Evolutionary conservation across 768 basidiomycete genomes (phyloP), one percentile per base, ranked within the genome.

Genomic region (Trametes coccinea): DNA sequence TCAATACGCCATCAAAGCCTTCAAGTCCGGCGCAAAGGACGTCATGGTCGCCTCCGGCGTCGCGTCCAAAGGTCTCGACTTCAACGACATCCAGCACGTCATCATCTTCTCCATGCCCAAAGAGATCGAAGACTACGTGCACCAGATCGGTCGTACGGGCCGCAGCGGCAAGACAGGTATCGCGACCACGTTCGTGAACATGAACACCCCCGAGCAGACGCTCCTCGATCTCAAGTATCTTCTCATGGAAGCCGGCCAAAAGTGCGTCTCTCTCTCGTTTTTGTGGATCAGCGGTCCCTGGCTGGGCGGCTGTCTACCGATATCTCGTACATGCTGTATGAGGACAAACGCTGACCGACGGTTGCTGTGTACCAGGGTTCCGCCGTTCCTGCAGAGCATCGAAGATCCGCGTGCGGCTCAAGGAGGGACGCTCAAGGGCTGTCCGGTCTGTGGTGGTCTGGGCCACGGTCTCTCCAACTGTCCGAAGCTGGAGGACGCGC

Each of bases 61-160:
- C 30, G 97, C 96, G 1, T 97, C 94, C 41, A 98, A 99, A 74
- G 97, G 97, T 31, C 85, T 99, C 62, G 97, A 99, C 75, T 99
- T 99, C 76, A 95, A 91, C 74, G 97, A 98, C 70, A 96, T 99
- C 60, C 95, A 98, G 69, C 97, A 98, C 73, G 95, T 98, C 71
- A 98, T 99, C 75, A 98, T 98, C 64, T 99, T 95, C 74, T 88
- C 92, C 33, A 98, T 99, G 97, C 97, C 97, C 0, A 99, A 98
- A 75, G 97, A 99, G 78, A 99, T 99, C 64, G 97, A 99, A 75
- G 97, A 99, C 74, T 99, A 99, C 70, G 96, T 98, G 52, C 97
- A 99, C 78, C 96, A 99, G 75, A 98, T 98, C 66, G 97, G 97
- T 30, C 90, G 97, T 62, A 99, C 97, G 6, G 97, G 97, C 53